Percentiles rank a stretch among this genome's conserved stretches.
phyloP scores from a whole-genome alignment of 2,329 filamentous ascomycete genomes.

The Colletotrichum falcatum region DNA sequence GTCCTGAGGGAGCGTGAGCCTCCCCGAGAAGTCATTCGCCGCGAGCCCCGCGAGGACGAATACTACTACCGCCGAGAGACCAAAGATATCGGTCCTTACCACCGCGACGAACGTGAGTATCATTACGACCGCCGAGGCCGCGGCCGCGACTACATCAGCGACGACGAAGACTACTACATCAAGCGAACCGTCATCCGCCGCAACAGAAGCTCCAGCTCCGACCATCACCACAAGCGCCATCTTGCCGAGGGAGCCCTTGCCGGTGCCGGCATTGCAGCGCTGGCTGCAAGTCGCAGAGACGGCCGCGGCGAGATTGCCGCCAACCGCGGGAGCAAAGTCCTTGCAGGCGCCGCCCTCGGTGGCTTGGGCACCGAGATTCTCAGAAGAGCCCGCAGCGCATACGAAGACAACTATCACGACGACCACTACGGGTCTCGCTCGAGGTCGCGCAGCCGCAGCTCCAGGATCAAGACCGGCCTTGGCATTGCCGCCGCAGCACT shows the following conservation, averaged over 20 bases:
- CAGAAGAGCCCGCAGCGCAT: constrained; percentile 70
- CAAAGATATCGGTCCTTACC: constrained; percentile 54
- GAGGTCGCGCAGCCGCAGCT: constrained; percentile 47
- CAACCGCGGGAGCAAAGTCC: constrained; percentile 67
- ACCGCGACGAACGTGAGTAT: constrained; percentile 46
- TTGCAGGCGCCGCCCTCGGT: constrained; percentile 72
- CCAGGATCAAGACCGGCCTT: constrained; percentile 69
- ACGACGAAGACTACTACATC: constrained; percentile 57
- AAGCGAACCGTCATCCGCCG: constrained; percentile 62
- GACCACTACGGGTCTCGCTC: constrained; percentile 59
- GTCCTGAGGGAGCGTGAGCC: constrained; percentile 58
- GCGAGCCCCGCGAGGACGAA: constrained; percentile 60
- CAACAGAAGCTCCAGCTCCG: constrained; percentile 63
- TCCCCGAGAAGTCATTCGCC: constrained; percentile 51
- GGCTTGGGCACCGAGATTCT: constrained; percentile 72
- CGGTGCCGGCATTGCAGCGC: constrained; percentile 71
- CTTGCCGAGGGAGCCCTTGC: constrained; percentile 74
- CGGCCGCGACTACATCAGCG: constrained; percentile 53
- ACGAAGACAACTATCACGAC: constrained; percentile 52
- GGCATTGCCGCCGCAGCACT: constrained; percentile 73
- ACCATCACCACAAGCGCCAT: constrained; percentile 66
- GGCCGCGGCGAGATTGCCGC: constrained; percentile 62
- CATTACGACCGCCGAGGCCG: constrained; percentile 49
- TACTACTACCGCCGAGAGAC: constrained; percentile 64
- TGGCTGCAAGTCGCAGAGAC: constrained; percentile 66